These are phyloP conservation scores for Forsythia viridissima DNA, from an alignment of 257 asterid genomes.

Conservation along the genomic window DNA sequence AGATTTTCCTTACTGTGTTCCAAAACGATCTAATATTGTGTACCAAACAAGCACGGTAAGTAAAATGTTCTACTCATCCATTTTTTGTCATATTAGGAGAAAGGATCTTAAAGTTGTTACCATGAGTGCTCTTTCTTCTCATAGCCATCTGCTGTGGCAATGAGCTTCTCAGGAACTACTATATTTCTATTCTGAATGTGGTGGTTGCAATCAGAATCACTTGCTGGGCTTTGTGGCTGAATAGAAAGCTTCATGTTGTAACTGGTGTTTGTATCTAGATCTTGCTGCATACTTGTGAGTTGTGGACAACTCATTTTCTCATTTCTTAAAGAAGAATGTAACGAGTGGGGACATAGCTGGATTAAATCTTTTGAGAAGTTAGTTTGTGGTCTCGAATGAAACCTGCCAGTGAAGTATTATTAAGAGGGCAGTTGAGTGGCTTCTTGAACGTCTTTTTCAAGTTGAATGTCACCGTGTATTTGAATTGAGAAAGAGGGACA, in stretches of 20 bases:
- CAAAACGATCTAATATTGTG: no score
- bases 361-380: slow-evolving; percentile 33
- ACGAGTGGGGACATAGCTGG: slow-evolving; percentile 33
- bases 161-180: slow-evolving; percentile 38
- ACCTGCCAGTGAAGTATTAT: slow-evolving; percentile 25
- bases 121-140: slow-evolving; percentile 76
- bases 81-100: neutral
- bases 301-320: slow-evolving; percentile 3
- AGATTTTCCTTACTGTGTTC: no score
- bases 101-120: slow-evolving; percentile 36
- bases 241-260: slow-evolving; percentile 27
- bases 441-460: slow-evolving; percentile 20
- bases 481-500: slow-evolving; percentile 15
- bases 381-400: slow-evolving; percentile 47
- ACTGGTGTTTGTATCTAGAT: slow-evolving; percentile 7
- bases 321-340: slow-evolving; percentile 14
- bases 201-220: slow-evolving; percentile 31
- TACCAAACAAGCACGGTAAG: neutral
- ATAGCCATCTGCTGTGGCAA: slow-evolving; percentile 46
- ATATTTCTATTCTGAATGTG: slow-evolving; percentile 30
- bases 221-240: slow-evolving; percentile 23
- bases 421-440: slow-evolving; percentile 40
- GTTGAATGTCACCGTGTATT: slow-evolving; percentile 1
- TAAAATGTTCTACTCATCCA: neutral
- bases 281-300: slow-evolving; percentile 22